phyloP scores from a whole-genome alignment of 805 yeast species.

The Saturnispora silvae region DNA sequence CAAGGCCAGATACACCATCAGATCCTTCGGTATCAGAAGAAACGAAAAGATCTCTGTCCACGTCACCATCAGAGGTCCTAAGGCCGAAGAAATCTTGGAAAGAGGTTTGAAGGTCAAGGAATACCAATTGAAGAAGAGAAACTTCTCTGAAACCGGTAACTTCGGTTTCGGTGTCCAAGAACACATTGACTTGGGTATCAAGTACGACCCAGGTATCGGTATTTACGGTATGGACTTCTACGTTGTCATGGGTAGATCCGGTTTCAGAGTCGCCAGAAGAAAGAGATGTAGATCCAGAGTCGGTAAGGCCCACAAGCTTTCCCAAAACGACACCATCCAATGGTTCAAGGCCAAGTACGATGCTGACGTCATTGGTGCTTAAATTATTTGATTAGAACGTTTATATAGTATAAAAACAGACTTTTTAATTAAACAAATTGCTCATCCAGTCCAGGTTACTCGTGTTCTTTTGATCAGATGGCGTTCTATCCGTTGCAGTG shows the following conservation, averaged over 20 bases:
- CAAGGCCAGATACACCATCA: slow-evolving; percentile 99
- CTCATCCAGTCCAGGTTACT: neutral
- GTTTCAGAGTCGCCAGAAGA: slow-evolving; percentile 97
- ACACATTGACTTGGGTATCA: slow-evolving; percentile 99
- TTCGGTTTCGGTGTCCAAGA: slow-evolving; percentile 99
- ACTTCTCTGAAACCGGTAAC: slow-evolving; percentile 99
- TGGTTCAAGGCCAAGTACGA: slow-evolving; percentile 99
- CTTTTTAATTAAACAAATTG: slow-evolving; percentile 1
- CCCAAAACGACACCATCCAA: slow-evolving; percentile 86
- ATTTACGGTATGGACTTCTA: slow-evolving; percentile 99
- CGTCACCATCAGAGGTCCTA: slow-evolving; percentile 99
- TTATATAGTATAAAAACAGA: neutral
- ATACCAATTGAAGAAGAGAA: slow-evolving; percentile 87
- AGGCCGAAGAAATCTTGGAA: slow-evolving; percentile 98
- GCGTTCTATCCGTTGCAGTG: neutral
- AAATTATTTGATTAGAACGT: slow-evolving; percentile 37
- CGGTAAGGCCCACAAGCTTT: slow-evolving; percentile 88
- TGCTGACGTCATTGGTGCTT: slow-evolving; percentile 80
- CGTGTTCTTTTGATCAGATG: neutral
- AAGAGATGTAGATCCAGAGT: slow-evolving; percentile 84
- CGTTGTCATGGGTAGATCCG: slow-evolving; percentile 99
- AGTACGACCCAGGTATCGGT: slow-evolving; percentile 99
- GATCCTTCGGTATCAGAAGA: slow-evolving; percentile 99
- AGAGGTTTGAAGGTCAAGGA: slow-evolving; percentile 99
- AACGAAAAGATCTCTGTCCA: slow-evolving; percentile 99